Base-by-base conservation (phyloP, 352 stramenopile species). In the Blastocystis sp. region DNA sequence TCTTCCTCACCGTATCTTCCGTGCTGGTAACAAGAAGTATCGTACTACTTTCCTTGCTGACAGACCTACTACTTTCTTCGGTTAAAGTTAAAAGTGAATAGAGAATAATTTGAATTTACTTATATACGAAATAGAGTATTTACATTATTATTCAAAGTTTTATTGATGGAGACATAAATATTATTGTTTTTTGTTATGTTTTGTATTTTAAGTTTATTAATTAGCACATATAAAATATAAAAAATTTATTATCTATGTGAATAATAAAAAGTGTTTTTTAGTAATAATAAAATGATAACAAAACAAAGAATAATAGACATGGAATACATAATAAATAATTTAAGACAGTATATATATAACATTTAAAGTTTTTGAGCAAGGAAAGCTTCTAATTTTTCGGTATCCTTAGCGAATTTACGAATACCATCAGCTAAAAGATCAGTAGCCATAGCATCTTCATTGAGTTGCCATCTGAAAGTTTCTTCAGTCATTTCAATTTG, bases 401-500 rank as follows among this genome's bases (percentile, higher is more conserved):
- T 94, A 74, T 96, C 91, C 11, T 74, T 78, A 49, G 81, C 82
- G 70, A 96, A 96, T 43, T 82, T 81, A 64, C 83, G 80, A 71
- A 98, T 95, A 23, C 88, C 91, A 72, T 96, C 88, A 6, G 80
- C 72, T 21, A 98, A 78, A 77, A 96, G 96, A 62, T 95, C 86
- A 23, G 78, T 92, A 40, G 85, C 88, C 80, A 94, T 95, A 27
- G 75, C 72, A 73, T 96, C 88, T 56, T 88, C 49, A 75, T 96
- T 98, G 73, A 97, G 77, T 74, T 83, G 90, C 78, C 91, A 84
- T 58, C 91, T 83, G 77, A 97, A 99, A 10, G 75, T 77, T 65
- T 84, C 90, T 75, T 98, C 90, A 34, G 77, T 68, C 41, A 85
- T 70, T 27, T 75, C 72, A 48, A 87, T 72, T 65, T 85, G 84